Evolutionary conservation across 768 basidiomycete genomes (phyloP), one percentile per base, ranked within the genome.

Genomic region (Russula sp.): DNA sequence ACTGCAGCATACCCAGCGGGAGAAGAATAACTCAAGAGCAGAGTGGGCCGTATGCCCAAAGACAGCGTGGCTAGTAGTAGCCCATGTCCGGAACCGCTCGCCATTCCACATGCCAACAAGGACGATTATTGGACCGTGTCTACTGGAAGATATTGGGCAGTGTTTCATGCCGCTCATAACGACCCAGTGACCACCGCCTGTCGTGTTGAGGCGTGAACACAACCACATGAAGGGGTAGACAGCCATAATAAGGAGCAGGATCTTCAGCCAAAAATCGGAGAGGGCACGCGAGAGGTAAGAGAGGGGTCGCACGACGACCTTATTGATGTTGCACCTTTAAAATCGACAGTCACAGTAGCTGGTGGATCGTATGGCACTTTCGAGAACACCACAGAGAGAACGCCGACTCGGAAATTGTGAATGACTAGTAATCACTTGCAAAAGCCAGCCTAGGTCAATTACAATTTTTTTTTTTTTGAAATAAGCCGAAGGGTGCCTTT

Each of bases 141-240:
- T 29, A 56, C 41, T 80, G 59, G 65, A 66, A 53, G 59, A 58
- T 50, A 41, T 56, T 18, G n/a, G 16, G 46, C 41, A 6, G 46
- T 29, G 35, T 18, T 25, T 25, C 47, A 7, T 22, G 41, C 22
- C 25, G 51, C n/a, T 41, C 56, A n/a, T 52, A 8, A 90, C 83
- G 64, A 81, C 76, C 90, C 90, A 91, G 20, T 75, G 73, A 0
- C 87, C 88, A 9, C 89, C 89, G 9, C 89, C 88, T 0, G 72
- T 74, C 9, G 75, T 68, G 65, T 84, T 78, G 72, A 86, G 86
- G 5, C 84, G 80, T 70, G 83, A 83, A 72, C 81, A 88, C 4
- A 91, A 73, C 88, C 87, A 92, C 61, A 91, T 78, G 70, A 91
- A 83, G 0, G 88, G 89, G 69, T 83, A 92, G 61, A 93, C 76